Evolutionary conservation across 148 eudicot genomes (phyloP), one percentile per base, ranked within the genome.

Genomic region (Rheum nobile): DNA sequence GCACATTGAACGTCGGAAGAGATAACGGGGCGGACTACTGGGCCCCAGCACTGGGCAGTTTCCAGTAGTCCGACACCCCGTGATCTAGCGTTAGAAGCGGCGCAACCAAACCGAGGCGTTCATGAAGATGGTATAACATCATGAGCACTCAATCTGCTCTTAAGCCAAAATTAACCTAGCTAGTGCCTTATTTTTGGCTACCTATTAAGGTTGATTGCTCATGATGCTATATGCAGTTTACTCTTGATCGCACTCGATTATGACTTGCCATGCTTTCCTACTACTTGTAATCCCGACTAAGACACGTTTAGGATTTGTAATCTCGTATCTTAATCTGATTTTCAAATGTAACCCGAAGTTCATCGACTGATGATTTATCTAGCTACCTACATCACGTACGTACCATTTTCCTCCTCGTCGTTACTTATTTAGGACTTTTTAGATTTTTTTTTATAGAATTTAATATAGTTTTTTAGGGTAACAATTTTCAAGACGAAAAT

Each of bases 81-180:
- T 54, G 2, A 9, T 35, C 8, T 52, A 38, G 35, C n/a, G 17
- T 54, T 8, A 83, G 85, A 50, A 84, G 80, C 63, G 78, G 43
- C 4, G 72, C 46, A 69, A 69, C 35, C 67, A 61, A 61, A 35
- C 14, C 67, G 35, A 61, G 52, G n/a, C 19, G 67, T 29, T 50
- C 80, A 78, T 76, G 85, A 75, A 71, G 74, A 63, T 78, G 78
- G 80, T 75, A 93, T 93, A 93, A 80, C 88, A 93, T 93, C 98
- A 90, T 87, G 85, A 93, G 93, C 98, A 90, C 88, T 82, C 93
- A 90, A 77, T 84, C 90, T 88, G 89, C 91, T 28, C 81, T 17
- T 37, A 21, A 38, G 42, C 72, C 72, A 35, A 37, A 69, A n/a
- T 3, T 6, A 72, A 39, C 67, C 77, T 42, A 55, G 35, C n/a